Conservation (phyloP, 306 rosid genomes). For the Potentilla sterilis region DNA sequence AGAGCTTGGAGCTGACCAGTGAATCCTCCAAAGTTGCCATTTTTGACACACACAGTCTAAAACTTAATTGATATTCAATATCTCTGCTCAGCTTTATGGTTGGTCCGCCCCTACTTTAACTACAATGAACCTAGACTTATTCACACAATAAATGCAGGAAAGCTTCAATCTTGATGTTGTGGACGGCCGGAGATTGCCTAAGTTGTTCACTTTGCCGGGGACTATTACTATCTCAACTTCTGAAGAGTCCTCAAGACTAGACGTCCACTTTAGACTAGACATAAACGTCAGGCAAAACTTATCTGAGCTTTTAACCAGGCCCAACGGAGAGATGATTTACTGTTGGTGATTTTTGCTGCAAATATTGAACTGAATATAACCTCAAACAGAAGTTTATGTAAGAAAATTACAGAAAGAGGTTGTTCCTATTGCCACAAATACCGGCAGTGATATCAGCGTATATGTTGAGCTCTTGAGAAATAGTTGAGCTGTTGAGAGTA, state of each 20-base stretch:
- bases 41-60: background rate
- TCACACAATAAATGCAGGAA: background rate
- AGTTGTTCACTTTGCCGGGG: too few relatives aligned
- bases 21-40: conserved; percentile 47
- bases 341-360: background rate
- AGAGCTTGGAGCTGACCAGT: conserved; percentile 38
- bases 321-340: background rate
- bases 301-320: background rate
- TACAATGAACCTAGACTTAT: conserved; percentile 18
- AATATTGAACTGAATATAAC: background rate
- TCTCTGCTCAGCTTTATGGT: background rate
- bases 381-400: background rate
- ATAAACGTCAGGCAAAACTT: background rate
- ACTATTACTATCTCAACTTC: too few relatives aligned
- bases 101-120: background rate
- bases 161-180: background rate
- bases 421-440: conserved; percentile 1
- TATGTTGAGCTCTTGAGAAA: too few relatives aligned
- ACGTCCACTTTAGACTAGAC: too few relatives aligned
- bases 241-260: too few relatives aligned
- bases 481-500: too few relatives aligned
- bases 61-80: background rate
- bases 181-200: background rate
- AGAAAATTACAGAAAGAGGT: background rate
- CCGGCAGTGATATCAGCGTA: background rate